These are phyloP conservation scores for Teunomyces kruisii DNA, from an alignment of 805 yeast species.

Conservation along the genomic window DNA sequence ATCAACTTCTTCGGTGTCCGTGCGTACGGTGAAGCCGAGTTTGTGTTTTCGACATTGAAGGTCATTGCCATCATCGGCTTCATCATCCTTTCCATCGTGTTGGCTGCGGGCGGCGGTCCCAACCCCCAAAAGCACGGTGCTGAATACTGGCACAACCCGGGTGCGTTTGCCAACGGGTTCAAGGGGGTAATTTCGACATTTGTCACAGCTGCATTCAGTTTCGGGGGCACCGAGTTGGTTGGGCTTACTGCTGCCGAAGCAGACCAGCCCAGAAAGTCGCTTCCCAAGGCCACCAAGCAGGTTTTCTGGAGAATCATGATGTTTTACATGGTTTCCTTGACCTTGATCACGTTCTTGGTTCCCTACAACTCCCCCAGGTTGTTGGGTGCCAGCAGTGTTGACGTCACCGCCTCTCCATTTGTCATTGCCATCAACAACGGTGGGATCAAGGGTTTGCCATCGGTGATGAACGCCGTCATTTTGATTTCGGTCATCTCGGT, in stretches of 20 bases:
- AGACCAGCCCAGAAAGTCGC: constrained; percentile 34
- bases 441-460: constrained; percentile 63
- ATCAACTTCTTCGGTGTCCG: constrained; percentile 55
- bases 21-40: constrained; percentile 59
- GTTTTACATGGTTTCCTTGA: constrained; percentile 34
- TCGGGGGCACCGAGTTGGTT: constrained; percentile 41
- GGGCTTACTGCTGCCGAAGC: constrained; percentile 45
- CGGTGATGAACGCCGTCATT: constrained; percentile 67
- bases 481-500: constrained; percentile 67
- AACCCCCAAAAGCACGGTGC: constrained; percentile 49
- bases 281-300: constrained; percentile 43
- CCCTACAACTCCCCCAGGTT: constrained; percentile 23
- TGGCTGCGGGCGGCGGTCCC: constrained; percentile 57
- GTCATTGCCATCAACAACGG: constrained; percentile 68
- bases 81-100: constrained; percentile 46
- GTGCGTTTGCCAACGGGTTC: constrained; percentile 51
- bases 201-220: constrained; percentile 43
- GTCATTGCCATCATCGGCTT: constrained; percentile 50
- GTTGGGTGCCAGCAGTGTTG: constrained; percentile 47
- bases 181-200: constrained; percentile 41
- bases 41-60: constrained; percentile 47
- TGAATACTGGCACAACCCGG: constrained; percentile 53
- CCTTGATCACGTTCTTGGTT: constrained; percentile 26
- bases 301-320: constrained; percentile 43
- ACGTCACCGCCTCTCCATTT: constrained; percentile 72